phyloP scores from a whole-genome alignment of 2,329 filamentous ascomycete species.

The Fusarium neocosmosporiellum region DNA sequence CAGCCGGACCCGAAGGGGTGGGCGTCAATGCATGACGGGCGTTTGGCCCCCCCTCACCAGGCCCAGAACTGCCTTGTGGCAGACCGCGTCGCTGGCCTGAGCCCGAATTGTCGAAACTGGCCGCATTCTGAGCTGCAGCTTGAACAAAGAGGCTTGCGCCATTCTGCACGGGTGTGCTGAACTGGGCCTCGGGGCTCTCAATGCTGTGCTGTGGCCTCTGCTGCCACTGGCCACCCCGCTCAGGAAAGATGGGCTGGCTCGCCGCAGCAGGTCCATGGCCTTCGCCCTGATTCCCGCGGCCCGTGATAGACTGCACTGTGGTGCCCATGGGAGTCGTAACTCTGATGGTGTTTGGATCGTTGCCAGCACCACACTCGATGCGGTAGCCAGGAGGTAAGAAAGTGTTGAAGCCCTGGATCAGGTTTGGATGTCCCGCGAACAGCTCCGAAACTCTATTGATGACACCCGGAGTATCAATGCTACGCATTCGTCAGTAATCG shows the following conservation, averaged over 20 bases:
- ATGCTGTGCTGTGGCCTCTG: conserved; percentile 68
- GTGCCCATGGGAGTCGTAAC: conserved; percentile 99
- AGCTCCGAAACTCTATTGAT: conserved; percentile 96
- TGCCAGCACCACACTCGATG: conserved; percentile 94
- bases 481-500: conserved; percentile 50
- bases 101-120: conserved; percentile 46
- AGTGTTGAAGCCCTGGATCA: conserved; percentile 98
- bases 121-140: conserved; percentile 51
- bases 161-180: conserved; percentile 67
- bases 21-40: conserved; percentile 69
- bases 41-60: conserved; percentile 55
- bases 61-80: conserved; percentile 45
- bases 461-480: conserved; percentile 96
- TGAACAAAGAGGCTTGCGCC: conserved; percentile 61
- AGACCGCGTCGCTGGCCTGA: conserved; percentile 48
- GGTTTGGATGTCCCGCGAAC: conserved; percentile 93
- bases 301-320: conserved; percentile 86
- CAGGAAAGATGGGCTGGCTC: conserved; percentile 59
- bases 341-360: conserved; percentile 94
- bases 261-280: conserved; percentile 51
- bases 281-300: conserved; percentile 61
- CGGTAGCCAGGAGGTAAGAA: conserved; percentile 95
- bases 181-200: conserved; percentile 72
- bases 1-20: conserved; percentile 68
- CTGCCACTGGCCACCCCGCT: conserved; percentile 66